Conservation (phyloP, 805 yeast species). For the Zygotorulaspora chibaensis region DNA sequence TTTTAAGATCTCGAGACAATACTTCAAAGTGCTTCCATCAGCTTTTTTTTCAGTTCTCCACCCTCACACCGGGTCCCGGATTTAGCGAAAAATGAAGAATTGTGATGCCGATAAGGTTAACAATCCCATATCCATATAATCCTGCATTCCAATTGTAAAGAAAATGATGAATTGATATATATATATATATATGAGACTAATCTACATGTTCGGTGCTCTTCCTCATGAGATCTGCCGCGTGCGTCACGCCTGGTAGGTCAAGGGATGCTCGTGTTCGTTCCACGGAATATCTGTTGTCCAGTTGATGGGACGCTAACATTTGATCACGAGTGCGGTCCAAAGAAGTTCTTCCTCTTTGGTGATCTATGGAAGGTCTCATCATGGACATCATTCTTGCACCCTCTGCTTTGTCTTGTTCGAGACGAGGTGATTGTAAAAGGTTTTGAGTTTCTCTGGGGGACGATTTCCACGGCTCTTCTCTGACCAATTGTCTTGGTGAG, state of each 20-base stretch:
- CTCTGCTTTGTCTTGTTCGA: slow-evolving; percentile 7
- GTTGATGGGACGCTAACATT: slow-evolving; percentile 37
- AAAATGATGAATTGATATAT: not conserved
- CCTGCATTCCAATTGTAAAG: not conserved
- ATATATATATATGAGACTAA: not conserved
- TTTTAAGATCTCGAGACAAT: no score
- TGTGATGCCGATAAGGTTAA: no score
- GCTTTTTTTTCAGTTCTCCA: no score
- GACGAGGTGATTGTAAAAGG: slow-evolving; percentile 23
- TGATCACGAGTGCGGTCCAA: slow-evolving; percentile 37
- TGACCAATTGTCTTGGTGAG: slow-evolving; percentile 27
- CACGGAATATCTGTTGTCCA: slow-evolving; percentile 37
- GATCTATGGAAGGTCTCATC: slow-evolving; percentile 9
- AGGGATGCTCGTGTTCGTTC: slow-evolving; percentile 40
- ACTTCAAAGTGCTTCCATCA: no score
- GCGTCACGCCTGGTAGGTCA: slow-evolving; percentile 41
- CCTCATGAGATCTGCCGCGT: slow-evolving; percentile 35
- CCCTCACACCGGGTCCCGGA: no score
- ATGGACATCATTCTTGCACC: slow-evolving; percentile 2
- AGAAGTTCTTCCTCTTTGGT: slow-evolving; percentile 30
- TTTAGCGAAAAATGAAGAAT: no score
- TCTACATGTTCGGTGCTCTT: slow-evolving; percentile 10
- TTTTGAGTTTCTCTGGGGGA: slow-evolving; percentile 31
- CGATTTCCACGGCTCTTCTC: slow-evolving; percentile 19
- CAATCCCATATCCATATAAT: no score